Evolutionary conservation across 2,329 filamentous ascomycete species (phyloP).

Genomic region (Ceratocystis diversiconidia): DNA sequence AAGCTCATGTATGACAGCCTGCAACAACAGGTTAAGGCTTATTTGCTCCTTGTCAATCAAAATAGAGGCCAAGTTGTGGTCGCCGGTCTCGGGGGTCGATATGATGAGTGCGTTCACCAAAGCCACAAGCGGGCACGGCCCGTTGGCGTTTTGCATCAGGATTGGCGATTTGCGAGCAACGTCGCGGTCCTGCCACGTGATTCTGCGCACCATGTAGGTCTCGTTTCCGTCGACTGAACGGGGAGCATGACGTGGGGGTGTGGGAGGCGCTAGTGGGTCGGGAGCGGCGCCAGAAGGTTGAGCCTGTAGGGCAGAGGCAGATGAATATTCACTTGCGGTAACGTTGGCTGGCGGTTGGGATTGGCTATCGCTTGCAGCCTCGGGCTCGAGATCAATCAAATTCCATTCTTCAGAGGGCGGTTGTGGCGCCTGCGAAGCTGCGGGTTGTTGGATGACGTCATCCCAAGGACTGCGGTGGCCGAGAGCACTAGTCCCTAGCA

Average conservation of each 20-base stretch:
- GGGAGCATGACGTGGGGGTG: slow-evolving; percentile 18
- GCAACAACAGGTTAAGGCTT: slow-evolving; percentile 68
- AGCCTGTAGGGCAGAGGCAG: neutral
- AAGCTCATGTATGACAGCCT: slow-evolving; percentile 85
- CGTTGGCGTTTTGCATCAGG: slow-evolving; percentile 83
- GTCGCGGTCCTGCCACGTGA: slow-evolving; percentile 67
- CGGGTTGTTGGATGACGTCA: slow-evolving; percentile 7
- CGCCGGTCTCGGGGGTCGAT: slow-evolving; percentile 47
- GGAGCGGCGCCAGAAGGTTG: neutral
- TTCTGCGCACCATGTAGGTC: slow-evolving; percentile 85
- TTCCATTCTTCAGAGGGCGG: slow-evolving; percentile 35
- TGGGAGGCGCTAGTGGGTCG: neutral
- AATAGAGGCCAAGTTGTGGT: slow-evolving; percentile 27
- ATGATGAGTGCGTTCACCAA: slow-evolving; percentile 84
- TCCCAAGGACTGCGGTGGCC: slow-evolving; percentile 1
- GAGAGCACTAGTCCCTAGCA: slow-evolving; percentile 12
- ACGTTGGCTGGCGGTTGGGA: neutral
- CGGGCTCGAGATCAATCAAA: slow-evolving; percentile 29
- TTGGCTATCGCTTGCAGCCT: neutral
- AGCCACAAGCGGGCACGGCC: slow-evolving; percentile 82
- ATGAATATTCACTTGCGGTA: neutral
- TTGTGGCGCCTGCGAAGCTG: neutral
- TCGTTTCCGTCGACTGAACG: slow-evolving; percentile 34
- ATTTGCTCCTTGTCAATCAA: slow-evolving; percentile 73
- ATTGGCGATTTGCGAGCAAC: slow-evolving; percentile 68